Conservation (phyloP, 1,284 basidiomycete species). For the Cutaneotrichosporon sp. region DNA sequence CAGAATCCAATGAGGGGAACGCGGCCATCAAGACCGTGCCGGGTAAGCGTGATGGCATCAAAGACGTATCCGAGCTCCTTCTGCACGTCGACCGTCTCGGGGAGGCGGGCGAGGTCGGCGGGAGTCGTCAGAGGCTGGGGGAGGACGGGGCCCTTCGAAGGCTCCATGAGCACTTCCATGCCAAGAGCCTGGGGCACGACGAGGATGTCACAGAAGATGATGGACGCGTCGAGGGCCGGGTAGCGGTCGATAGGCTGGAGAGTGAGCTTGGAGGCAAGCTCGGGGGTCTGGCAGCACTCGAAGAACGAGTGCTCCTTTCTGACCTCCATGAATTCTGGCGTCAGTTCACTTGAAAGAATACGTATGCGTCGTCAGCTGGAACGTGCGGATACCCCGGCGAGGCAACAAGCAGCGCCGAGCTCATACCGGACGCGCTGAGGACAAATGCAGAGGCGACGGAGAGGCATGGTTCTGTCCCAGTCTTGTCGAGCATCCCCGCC, state of each 20-base stretch:
- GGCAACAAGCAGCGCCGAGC: background rate
- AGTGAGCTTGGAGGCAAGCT: slow-evolving; percentile 79
- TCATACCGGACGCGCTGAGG: too few relatives aligned
- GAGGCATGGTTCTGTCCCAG: too few relatives aligned
- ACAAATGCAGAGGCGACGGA: too few relatives aligned
- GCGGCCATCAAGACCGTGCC: slow-evolving; percentile 72
- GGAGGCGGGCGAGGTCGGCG: slow-evolving; percentile 66
- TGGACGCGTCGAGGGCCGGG: slow-evolving; percentile 80
- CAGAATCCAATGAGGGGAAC: slow-evolving; percentile 94
- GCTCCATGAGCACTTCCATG: slow-evolving; percentile 90
- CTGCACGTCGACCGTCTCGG: slow-evolving; percentile 67
- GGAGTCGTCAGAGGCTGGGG: slow-evolving; percentile 77
- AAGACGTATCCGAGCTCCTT: slow-evolving; percentile 87
- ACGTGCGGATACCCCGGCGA: background rate
- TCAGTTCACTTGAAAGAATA: background rate
- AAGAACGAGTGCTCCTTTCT: slow-evolving; percentile 86
- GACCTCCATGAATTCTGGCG: slow-evolving; percentile 77
- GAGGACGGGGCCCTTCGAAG: slow-evolving; percentile 71
- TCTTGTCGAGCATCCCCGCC: background rate
- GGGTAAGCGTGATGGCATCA: slow-evolving; percentile 78
- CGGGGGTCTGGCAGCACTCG: slow-evolving; percentile 84
- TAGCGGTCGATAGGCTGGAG: slow-evolving; percentile 88
- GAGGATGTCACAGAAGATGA: slow-evolving; percentile 96
- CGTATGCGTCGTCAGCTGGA: too few relatives aligned
- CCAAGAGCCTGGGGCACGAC: slow-evolving; percentile 95